Base-by-base conservation (phyloP, 2,329 filamentous ascomycete genomes). In the Didymellaceae sp. region DNA sequence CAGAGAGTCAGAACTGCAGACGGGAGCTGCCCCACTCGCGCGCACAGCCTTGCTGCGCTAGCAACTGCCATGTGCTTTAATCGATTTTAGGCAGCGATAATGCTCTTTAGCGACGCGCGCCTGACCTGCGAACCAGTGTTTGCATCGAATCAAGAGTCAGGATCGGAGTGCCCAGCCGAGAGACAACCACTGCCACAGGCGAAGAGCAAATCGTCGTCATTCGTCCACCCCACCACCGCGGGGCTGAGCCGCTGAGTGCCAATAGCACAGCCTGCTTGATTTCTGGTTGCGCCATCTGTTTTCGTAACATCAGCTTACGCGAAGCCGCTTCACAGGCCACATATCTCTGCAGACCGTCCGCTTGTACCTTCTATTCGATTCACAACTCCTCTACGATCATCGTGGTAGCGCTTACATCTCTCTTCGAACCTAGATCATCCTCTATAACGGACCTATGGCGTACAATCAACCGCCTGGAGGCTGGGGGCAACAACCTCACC, bases 391-490 rank as follows among this genome's bases (percentile, higher is more conserved):
- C 21, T 34, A 33, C 25, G 7, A 7, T 14, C 21, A 26, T 26
- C 16, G 20, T 38, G 8, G 21, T 52, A 52, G 48, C 33, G 48
- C 48, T 52, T 52, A 52, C 48, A 26, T 8, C 26, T 32, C 38
- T 8, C 30, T 37, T 13, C 28, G 13, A 46, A 32, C 22, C 26
- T 31, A 49, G 33, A 43, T 16, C 39, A 21, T 14, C 35, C 20
- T 45, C 11, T 37, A 16, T 14, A 11, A 6, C 37, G 4, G 35
- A 45, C 13, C 26, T 30, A 52, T 52, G 48, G 48, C 48, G 14
- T 62, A 70, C 55, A 56, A 65, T 39, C 64, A 68, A 35, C 66
- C 60, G 40, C 61, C 54, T 11, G 63, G 61, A 16, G 66, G 65
- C 26, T 69, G 66, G 41, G 61, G 61, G 26, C 65, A 65, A 31